These are phyloP conservation scores for Blastomyces silverae DNA, from an alignment of 2,329 filamentous ascomycete genomes.

Conservation along the genomic window DNA sequence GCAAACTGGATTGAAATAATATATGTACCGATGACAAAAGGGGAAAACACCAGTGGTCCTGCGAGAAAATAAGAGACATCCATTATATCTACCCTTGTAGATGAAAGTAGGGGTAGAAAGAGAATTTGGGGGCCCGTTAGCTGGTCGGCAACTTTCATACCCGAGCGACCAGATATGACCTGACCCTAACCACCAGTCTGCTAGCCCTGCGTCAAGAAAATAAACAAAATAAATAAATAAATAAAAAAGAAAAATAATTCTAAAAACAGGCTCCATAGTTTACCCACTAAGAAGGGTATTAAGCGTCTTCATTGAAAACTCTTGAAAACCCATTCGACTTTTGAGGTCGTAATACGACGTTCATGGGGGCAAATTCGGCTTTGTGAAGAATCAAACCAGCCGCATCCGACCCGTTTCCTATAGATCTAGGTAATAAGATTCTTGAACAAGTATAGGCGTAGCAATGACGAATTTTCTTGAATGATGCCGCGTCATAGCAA, in stretches of 20 bases:
- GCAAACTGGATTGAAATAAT: not conserved
- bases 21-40: not conserved
- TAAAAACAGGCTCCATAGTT: not conserved
- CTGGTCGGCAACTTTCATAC: not conserved
- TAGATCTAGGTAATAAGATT: not conserved
- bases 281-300: not conserved
- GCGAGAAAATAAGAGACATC: not conserved
- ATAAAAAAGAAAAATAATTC: not conserved
- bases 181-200: not conserved
- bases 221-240: too few relatives aligned
- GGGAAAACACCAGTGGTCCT: not conserved
- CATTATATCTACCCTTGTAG: not conserved
- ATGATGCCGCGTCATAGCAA: not conserved
- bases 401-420: not conserved
- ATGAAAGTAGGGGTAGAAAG: not conserved
- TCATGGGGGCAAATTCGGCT: not conserved
- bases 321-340: not conserved
- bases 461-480: not conserved
- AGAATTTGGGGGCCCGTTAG: not conserved
- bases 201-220: not conserved
- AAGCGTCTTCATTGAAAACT: not conserved
- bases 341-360: not conserved
- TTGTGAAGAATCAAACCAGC: not conserved
- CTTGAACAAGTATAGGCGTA: not conserved
- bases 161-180: not conserved